Percentiles rank a stretch among this genome's conserved stretches.
Evolutionary conservation across 768 basidiomycete species (phyloP).

Genomic region (Hemileccinum impolitum): DNA sequence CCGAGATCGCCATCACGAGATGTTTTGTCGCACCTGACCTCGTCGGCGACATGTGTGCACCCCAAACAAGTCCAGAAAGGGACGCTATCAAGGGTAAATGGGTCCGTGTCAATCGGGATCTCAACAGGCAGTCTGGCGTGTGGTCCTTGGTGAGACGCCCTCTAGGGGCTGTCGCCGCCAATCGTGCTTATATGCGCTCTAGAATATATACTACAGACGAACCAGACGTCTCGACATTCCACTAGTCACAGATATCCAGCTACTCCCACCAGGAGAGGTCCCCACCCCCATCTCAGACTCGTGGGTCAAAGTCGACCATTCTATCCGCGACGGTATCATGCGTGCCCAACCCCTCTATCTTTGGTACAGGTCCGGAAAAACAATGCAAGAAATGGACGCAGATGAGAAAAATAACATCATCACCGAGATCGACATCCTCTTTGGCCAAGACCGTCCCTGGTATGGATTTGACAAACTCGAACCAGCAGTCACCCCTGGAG

Average conservation of each 20-base stretch:
- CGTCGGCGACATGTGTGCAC: constrained; percentile 59
- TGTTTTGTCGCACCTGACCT: constrained; percentile 65
- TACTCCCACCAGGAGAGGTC: constrained; percentile 45
- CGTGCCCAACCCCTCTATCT: constrained; percentile 57
- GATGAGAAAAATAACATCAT: constrained; percentile 62
- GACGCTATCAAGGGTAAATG: constrained; percentile 82
- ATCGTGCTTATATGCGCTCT: constrained; percentile 1
- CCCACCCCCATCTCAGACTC: constrained; percentile 43
- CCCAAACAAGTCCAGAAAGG: constrained; percentile 62
- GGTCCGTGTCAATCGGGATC: constrained; percentile 82
- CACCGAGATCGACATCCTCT: constrained; percentile 90
- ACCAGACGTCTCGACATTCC: constrained; percentile 80
- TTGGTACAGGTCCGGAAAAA: constrained; percentile 77
- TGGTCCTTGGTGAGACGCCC: constrained; percentile 53
- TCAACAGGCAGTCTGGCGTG: constrained; percentile 62
- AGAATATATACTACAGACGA: constrained; percentile 80
- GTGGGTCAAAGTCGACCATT: constrained; percentile 66
- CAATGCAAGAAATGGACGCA: constrained; percentile 54
- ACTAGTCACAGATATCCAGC: constrained; percentile 67
- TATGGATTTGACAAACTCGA: constrained; percentile 80
- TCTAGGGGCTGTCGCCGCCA: neutral
- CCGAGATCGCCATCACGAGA: constrained; percentile 69
- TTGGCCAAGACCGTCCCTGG: constrained; percentile 80
- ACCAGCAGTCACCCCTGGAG: constrained; percentile 50
- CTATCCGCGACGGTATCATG: constrained; percentile 61